These are phyloP conservation scores for Aspergillus coremiiformis DNA, from an alignment of 495 filamentous ascomycete species.

Conservation along the genomic window DNA sequence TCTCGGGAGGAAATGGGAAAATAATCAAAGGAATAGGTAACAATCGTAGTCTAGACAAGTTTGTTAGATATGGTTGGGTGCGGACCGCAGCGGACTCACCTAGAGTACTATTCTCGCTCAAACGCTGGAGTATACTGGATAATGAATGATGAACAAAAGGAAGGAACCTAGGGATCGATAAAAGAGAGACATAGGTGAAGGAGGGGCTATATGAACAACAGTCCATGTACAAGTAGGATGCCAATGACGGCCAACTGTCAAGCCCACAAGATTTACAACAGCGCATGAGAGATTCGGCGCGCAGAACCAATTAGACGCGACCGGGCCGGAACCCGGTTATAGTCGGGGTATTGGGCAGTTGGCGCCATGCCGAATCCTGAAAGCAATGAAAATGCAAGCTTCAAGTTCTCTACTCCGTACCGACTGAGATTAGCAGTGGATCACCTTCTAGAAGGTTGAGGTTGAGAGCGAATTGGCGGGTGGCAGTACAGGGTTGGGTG, in stretches of 20 bases:
- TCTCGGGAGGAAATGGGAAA: background rate
- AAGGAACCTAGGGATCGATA: background rate
- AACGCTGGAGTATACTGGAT: background rate
- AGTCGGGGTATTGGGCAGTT: slow-evolving; percentile 7
- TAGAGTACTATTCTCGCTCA: slow-evolving; percentile 1
- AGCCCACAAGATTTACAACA: slow-evolving; percentile 1
- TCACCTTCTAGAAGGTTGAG: slow-evolving; percentile 9
- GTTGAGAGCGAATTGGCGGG: background rate
- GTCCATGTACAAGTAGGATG: background rate
- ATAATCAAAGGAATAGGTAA: background rate
- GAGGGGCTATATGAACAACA: slow-evolving; percentile 2
- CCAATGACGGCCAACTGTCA: slow-evolving; percentile 1
- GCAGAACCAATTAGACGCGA: slow-evolving; percentile 8
- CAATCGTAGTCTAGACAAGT: background rate
- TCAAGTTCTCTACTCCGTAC: too few species aligned
- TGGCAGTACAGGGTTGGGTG: background rate
- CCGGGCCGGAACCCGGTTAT: slow-evolving; percentile 14
- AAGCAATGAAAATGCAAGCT: slow-evolving; percentile 8
- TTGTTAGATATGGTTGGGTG: background rate
- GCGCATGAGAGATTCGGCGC: slow-evolving; percentile 8
- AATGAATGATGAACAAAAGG: background rate
- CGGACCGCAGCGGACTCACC: background rate
- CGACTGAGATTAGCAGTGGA: background rate
- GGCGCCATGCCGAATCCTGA: slow-evolving; percentile 2
- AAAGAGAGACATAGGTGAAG: background rate